Conservation (phyloP, 768 basidiomycete genomes). For the Mycena haematopus region DNA sequence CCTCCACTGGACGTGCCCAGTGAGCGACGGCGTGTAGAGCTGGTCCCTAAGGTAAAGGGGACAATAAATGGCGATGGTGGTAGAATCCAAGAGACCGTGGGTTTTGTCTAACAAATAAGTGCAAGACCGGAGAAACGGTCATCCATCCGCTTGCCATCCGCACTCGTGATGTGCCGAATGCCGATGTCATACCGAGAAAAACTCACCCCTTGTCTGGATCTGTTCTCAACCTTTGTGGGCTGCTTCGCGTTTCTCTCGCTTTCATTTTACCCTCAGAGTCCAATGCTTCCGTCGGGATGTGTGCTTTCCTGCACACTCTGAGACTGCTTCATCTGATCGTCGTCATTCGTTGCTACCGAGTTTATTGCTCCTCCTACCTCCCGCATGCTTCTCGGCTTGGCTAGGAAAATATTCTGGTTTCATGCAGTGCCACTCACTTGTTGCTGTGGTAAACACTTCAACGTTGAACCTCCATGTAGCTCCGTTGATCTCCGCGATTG, state of each 20-base stretch:
- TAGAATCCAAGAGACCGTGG: constrained; percentile 9
- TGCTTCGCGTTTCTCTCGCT: neutral
- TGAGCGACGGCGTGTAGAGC: neutral
- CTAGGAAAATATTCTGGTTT: neutral
- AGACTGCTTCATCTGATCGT: neutral
- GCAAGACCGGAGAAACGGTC: constrained; percentile 6
- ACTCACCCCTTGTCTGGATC: neutral
- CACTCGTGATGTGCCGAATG: constrained; percentile 8
- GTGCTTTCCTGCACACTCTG: neutral
- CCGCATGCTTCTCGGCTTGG: neutral
- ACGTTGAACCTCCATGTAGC: neutral
- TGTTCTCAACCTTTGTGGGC: neutral
- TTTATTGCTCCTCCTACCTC: neutral
- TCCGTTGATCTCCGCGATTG: neutral
- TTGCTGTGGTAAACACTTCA: neutral
- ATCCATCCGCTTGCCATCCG: neutral
- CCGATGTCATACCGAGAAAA: constrained; percentile 14
- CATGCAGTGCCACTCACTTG: neutral
- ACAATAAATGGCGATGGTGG: constrained; percentile 10
- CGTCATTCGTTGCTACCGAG: neutral
- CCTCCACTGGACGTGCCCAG: constrained; percentile 2
- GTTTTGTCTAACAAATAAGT: neutral
- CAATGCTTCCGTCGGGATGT: neutral
- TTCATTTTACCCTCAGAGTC: neutral
- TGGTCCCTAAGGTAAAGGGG: constrained; percentile 2